These are phyloP conservation scores for Allantophomopsis lycopodina DNA, from an alignment of 2,329 filamentous ascomycete species.

Conservation along the genomic window DNA sequence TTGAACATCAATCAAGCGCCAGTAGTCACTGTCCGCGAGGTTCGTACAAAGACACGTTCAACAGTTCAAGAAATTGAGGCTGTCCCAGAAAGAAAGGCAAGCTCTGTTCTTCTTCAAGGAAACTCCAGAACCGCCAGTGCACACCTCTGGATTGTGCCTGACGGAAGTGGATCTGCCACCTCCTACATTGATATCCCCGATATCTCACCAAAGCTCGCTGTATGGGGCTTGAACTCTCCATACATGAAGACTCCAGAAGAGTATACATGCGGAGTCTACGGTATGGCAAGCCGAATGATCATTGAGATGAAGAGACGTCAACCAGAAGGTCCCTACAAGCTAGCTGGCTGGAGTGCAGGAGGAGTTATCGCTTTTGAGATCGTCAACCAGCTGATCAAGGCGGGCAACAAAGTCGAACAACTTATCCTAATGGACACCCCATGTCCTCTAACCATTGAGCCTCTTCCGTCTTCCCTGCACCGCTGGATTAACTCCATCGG, in stretches of 20 bases:
- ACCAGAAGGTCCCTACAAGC: constrained; percentile 50
- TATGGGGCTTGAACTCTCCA: constrained; percentile 52
- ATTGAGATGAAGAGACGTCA: constrained; percentile 60
- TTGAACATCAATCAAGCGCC: constrained; percentile 29
- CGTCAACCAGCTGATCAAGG: constrained; percentile 42
- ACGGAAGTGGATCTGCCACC: constrained; percentile 29
- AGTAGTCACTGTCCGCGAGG: constrained; percentile 23
- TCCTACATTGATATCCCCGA: constrained; percentile 18
- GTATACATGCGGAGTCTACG: constrained; percentile 51
- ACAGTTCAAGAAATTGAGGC: neutral
- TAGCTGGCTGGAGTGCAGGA: constrained; percentile 67
- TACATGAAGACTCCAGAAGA: constrained; percentile 58
- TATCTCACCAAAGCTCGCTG: constrained; percentile 23
- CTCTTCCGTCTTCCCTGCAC: constrained; percentile 35
- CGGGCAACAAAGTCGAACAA: constrained; percentile 40
- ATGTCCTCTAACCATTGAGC: constrained; percentile 53
- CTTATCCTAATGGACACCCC: constrained; percentile 55
- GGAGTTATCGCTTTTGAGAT: constrained; percentile 61
- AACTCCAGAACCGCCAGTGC: constrained; percentile 28
- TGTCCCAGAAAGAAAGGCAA: constrained; percentile 1
- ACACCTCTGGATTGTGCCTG: constrained; percentile 29
- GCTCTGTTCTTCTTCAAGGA: constrained; percentile 30
- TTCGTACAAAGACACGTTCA: constrained; percentile 20
- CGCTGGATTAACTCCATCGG: constrained; percentile 60
- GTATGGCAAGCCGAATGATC: constrained; percentile 50